phyloP scores from a whole-genome alignment of 1,284 basidiomycete species.

The Leccinum subrobustum region DNA sequence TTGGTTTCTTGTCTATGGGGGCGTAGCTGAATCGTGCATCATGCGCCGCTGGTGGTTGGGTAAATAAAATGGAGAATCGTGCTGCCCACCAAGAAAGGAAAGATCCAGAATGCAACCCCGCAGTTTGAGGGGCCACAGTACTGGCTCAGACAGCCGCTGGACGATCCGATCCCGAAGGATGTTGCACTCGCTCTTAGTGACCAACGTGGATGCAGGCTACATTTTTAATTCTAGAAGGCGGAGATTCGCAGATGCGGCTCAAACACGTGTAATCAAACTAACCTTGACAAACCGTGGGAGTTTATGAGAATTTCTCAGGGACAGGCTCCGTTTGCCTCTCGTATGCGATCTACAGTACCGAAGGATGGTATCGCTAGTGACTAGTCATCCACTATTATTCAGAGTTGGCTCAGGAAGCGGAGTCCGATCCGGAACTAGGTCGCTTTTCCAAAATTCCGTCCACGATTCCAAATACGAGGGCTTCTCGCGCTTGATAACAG shows the following conservation, averaged over 20 bases:
- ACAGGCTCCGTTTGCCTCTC: conserved; percentile 9
- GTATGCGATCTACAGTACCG: not conserved
- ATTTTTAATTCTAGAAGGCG: conserved; percentile 22
- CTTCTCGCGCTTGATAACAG: conserved; percentile 66
- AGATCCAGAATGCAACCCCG: conserved; percentile 23
- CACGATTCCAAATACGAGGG: conserved; percentile 86
- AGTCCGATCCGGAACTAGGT: conserved; percentile 43
- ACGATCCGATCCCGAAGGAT: conserved; percentile 28
- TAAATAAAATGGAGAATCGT: conserved; percentile 22
- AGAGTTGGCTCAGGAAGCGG: conserved; percentile 22
- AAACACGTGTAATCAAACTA: conserved; percentile 27
- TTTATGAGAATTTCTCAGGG: conserved; percentile 18
- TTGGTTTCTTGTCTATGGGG: conserved; percentile 3
- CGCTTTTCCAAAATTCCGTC: conserved; percentile 83
- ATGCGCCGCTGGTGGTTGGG: conserved; percentile 16
- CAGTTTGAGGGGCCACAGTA: conserved; percentile 30
- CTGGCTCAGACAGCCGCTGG: conserved; percentile 1
- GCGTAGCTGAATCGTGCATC: conserved; percentile 3
- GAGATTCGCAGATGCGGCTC: conserved; percentile 26
- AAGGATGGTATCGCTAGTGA: conserved; percentile 5
- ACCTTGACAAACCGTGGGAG: conserved; percentile 19
- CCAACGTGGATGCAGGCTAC: not conserved
- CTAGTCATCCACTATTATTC: conserved; percentile 4
- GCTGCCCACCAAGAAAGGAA: conserved; percentile 11
- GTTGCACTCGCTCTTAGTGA: not conserved